phyloP scores from a whole-genome alignment of 192 early-diverging fungal genomes.

The Nowakowskiella sp. region DNA sequence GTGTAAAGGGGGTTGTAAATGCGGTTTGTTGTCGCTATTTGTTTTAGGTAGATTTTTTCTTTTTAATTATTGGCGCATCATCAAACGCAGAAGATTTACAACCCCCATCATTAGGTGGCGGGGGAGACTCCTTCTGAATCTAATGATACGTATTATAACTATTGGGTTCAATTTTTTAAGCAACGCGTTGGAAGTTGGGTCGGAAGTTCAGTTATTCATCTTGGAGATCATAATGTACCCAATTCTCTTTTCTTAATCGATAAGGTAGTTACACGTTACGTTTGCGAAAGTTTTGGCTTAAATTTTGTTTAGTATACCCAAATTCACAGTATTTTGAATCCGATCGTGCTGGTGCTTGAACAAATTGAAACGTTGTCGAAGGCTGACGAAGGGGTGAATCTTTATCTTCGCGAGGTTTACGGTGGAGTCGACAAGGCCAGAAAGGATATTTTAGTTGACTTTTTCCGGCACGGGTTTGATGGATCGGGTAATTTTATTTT shows the following conservation, averaged over 20 bases:
- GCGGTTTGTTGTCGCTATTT: too few species aligned
- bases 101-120: too few species aligned
- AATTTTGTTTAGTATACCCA: conserved; percentile 71
- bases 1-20: too few species aligned
- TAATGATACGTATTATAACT: neutral
- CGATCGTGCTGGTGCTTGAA: conserved; percentile 68
- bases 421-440: conserved; percentile 44
- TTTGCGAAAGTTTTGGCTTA: neutral
- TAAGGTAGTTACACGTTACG: conserved; percentile 38
- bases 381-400: conserved; percentile 47
- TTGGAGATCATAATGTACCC: conserved; percentile 97
- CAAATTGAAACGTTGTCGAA: conserved; percentile 54
- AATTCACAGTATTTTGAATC: conserved; percentile 90
- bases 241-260: conserved; percentile 97
- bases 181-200: conserved; percentile 79
- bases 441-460: conserved; percentile 79
- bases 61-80: too few species aligned
- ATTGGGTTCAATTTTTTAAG: neutral
- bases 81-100: too few species aligned
- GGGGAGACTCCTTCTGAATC: too few species aligned
- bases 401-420: conserved; percentile 63
- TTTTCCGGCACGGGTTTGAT: conserved; percentile 95
- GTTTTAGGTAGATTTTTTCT: too few species aligned
- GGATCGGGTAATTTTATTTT: conserved; percentile 90
- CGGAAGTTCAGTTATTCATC: conserved; percentile 90